Evolutionary conservation across 2,329 filamentous ascomycete genomes (phyloP), one percentile per base, ranked within the genome.

Genomic region (Penicillium sp.): DNA sequence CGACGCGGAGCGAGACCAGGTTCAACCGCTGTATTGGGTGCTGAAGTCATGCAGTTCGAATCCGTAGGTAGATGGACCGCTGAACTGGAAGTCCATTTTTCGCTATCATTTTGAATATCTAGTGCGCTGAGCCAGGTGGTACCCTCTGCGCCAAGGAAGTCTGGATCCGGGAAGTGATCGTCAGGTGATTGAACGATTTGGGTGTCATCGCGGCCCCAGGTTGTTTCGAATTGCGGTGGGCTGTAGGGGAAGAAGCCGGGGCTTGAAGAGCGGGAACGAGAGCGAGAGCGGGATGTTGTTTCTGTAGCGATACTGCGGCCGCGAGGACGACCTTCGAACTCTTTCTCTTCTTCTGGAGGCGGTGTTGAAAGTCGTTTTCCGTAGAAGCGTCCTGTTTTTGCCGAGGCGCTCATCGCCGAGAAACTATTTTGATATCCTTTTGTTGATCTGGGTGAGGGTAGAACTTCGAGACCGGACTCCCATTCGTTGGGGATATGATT

Each of bases 161-260:
- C 55, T 3, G 35, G 23, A 42, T 57, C 54, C 1, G 33, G 8
- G 21, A 56, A 26, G 2, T 43, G 48, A 6, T 50, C 35, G 5
- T 50, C 35, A 8, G 43, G 39, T 4, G 56, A 23, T 35, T 52
- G 44, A 11, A 44, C n/a, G 13, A 47, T 48, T 14, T 44, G 39
- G 4, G 39, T 35, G 3, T 29, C 33, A 5, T 53, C 50, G 3
- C 23, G 42, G 13, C 5, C 50, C 49, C 50, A 53, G n/a, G 35
- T 7, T 14, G 25, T 23, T 19, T 57, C 46, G 29, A 37, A 10
- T 42, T 58, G 35, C 1, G 63, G 62, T 5, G 65, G 63, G 26
- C 61, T 66, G 55, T 62, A 65, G n/a, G 59, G 58, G 54, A 64
- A 66, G 26, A 60, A 50, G 2, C 39, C 48, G 2, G 54, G 55